Conservation (phyloP, 164 flowering plant species). For the Berberis vulgaris region DNA sequence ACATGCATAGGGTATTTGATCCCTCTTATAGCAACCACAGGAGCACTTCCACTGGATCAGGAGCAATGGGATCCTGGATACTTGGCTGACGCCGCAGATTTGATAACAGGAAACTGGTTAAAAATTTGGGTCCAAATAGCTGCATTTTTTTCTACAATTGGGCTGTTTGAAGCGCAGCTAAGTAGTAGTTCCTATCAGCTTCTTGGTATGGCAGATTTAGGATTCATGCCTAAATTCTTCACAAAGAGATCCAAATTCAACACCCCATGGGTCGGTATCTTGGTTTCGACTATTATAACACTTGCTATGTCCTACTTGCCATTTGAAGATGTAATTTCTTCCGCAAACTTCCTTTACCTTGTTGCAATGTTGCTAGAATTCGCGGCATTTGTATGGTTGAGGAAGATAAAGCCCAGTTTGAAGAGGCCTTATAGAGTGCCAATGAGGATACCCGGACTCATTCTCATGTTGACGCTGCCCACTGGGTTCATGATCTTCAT, state of each 20-base stretch:
- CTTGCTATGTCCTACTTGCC: constrained; percentile 35
- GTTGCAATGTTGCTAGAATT: constrained; percentile 57
- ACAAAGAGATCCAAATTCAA: neutral
- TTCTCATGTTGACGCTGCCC: constrained; percentile 44
- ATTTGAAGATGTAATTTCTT: constrained; percentile 38
- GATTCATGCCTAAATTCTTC: neutral
- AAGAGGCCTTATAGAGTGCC: constrained; percentile 47
- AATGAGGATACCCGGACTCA: constrained; percentile 22
- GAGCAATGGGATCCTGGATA: neutral
- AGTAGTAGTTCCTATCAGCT: constrained; percentile 2
- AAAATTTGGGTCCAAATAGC: neutral
- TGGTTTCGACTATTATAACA: constrained; percentile 24
- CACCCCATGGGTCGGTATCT: constrained; percentile 2
- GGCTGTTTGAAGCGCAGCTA: constrained; percentile 1
- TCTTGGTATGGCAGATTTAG: constrained; percentile 1
- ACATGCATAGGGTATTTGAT: neutral
- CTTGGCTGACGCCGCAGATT: neutral
- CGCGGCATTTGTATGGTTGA: constrained; percentile 48
- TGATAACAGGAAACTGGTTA: constrained; percentile 1
- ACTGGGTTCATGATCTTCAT: constrained; percentile 37
- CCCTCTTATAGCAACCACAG: neutral
- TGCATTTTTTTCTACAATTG: neutral
- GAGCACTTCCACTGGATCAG: neutral
- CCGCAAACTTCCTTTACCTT: constrained; percentile 52
- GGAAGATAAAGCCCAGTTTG: constrained; percentile 29